Base-by-base conservation (phyloP, 108 stramenopile species). In the Cafeteria roenbergensis region DNA sequence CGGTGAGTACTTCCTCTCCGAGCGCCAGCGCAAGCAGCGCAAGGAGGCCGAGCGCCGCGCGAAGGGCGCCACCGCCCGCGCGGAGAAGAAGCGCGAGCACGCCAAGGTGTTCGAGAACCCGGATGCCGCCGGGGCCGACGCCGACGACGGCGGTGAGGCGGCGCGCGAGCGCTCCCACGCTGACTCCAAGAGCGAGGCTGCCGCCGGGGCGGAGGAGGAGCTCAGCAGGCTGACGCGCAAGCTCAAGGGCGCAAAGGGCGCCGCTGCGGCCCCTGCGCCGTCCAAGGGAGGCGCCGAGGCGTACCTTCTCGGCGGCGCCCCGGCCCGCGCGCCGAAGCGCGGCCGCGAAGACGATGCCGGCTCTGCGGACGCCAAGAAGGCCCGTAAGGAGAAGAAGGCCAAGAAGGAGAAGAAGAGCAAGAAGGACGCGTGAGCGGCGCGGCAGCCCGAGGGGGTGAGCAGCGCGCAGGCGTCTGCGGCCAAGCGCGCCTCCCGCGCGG, bases 1-100 rank as follows among this genome's bases (percentile, higher is more conserved):
- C 62, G 97, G 82, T 22, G 82, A 82, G 75, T 82, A 73, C 64
- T 82, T 82, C 71, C 64, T 82, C 27, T 77, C 70, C 35, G 78
- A 81, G 60, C 52, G 31, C 4, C 75, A 76, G 54, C 34, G 67
- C 26, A 65, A 76, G 66, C 51, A 26, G 28, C 8, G 31, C 14
- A 62, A 58, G 33, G 24, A 68, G 9, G 63, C 26, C 25, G 67
- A 63, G 51, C 33, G 22, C 31, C 22, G 28, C 12, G 33, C 68
- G 29, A 53, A 66, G 26, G 32, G 12, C 1, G 3, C 57, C 1
- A 28, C 30, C 9, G 63, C 30, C 29, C 25, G 29, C 36, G 28
- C 28, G 36, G 22, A 66, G 29, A 30, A 35, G 62, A 21, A 63
- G 27, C 22, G 22, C 20, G 68, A 8, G 24, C 35, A 55, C 55